Percentiles rank a stretch among this genome's conserved stretches.
Evolutionary conservation across 176 grass and related monocot species (phyloP).

Genomic region (Avena insularis): DNA sequence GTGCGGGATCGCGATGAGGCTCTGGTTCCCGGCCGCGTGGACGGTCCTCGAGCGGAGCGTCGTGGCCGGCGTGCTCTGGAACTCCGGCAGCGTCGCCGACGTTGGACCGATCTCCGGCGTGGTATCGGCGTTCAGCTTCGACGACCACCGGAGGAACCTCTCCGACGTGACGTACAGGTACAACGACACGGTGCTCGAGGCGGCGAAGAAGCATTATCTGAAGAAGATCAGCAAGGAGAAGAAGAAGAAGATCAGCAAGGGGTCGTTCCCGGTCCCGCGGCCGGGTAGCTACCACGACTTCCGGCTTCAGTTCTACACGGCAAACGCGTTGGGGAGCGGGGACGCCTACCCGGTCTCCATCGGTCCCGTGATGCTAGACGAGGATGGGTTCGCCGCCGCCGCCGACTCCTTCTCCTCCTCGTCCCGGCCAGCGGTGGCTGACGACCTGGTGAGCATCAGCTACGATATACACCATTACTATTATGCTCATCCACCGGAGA

Average conservation of each 20-base stretch:
- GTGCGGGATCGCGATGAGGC: conserved; percentile 62
- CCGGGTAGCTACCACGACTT: conserved; percentile 51
- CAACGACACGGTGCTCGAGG: conserved; percentile 18
- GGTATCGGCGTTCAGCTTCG: conserved; percentile 31
- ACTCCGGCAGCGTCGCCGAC: not conserved
- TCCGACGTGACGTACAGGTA: conserved; percentile 51
- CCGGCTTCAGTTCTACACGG: conserved; percentile 5
- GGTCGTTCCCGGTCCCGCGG: not conserved
- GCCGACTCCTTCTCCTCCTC: not conserved
- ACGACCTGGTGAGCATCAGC: conserved; percentile 46
- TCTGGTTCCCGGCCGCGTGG: conserved; percentile 71
- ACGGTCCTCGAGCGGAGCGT: conserved; percentile 47
- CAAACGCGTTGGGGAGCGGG: not conserved
- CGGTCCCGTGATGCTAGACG: not conserved
- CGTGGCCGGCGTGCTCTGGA: conserved; percentile 50
- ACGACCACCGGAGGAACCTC: conserved; percentile 31
- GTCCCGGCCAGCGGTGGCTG: not conserved
- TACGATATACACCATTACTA: conserved; percentile 43
- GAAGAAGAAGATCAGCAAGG: not conserved
- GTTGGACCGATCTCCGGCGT: not conserved
- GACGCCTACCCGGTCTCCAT: not conserved
- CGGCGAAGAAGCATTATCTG: conserved; percentile 33
- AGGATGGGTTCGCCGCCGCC: not conserved
- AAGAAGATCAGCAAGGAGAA: not conserved
- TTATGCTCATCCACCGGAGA: not conserved